Evolutionary conservation across 345 rosid species (phyloP).

Genomic region (Moricandia arvensis): DNA sequence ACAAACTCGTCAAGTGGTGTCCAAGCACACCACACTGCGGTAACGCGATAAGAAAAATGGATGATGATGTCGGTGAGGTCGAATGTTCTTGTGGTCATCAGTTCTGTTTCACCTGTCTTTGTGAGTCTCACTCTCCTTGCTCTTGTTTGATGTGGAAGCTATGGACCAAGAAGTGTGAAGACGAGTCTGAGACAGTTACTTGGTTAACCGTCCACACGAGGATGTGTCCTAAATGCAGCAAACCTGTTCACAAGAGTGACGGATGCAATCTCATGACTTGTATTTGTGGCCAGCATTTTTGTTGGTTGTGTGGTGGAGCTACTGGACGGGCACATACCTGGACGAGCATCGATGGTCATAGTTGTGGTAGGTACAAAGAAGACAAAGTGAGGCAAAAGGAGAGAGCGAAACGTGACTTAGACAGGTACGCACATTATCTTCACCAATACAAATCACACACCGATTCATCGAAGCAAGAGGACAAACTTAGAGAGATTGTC

Average conservation of each 20-base stretch:
- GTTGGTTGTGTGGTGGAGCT: slow-evolving; percentile 70
- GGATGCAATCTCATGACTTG: slow-evolving; percentile 67
- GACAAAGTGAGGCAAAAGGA: slow-evolving; percentile 34
- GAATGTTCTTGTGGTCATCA: slow-evolving; percentile 87
- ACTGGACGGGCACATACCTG: slow-evolving; percentile 48
- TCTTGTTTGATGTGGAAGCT: slow-evolving; percentile 96
- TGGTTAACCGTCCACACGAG: slow-evolving; percentile 57
- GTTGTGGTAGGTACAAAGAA: slow-evolving; percentile 57
- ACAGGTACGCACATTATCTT: slow-evolving; percentile 57
- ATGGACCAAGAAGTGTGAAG: slow-evolving; percentile 71
- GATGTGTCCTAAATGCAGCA: slow-evolving; percentile 61
- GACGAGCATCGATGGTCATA: slow-evolving; percentile 40
- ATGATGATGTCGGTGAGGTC: slow-evolving; percentile 80
- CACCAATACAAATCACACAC: slow-evolving; percentile 51
- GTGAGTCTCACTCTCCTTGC: slow-evolving; percentile 87
- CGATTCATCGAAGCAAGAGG: slow-evolving; percentile 55
- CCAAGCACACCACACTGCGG: slow-evolving; percentile 95
- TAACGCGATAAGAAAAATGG: slow-evolving; percentile 71
- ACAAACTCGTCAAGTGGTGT: slow-evolving; percentile 95
- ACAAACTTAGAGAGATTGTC: slow-evolving; percentile 38
- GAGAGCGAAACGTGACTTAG: slow-evolving; percentile 42
- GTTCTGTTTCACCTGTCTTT: slow-evolving; percentile 83
- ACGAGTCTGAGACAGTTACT: slow-evolving; percentile 53
- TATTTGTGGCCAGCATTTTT: slow-evolving; percentile 59
- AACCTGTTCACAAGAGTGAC: slow-evolving; percentile 56